Evolutionary conservation across 2,329 filamentous ascomycete genomes (phyloP).

Genomic region (Coniella vitis): DNA sequence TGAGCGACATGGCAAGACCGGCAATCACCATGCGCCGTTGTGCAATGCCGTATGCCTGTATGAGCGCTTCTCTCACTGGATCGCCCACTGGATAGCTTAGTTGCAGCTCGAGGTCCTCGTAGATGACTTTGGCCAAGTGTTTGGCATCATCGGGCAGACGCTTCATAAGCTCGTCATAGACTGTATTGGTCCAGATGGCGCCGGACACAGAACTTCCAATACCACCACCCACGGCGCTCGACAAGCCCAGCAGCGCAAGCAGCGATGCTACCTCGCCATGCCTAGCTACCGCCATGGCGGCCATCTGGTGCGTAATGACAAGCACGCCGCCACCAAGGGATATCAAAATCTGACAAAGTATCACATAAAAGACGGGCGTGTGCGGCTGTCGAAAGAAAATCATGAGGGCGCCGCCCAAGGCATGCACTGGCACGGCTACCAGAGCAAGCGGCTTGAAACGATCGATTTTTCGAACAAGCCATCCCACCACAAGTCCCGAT

Average conservation of each 20-base stretch:
- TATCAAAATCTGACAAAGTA: slow-evolving; percentile 51
- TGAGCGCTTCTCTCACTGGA: slow-evolving; percentile 40
- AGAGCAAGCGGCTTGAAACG: slow-evolving; percentile 38
- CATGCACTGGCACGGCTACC: slow-evolving; percentile 40
- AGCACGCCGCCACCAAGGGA: slow-evolving; percentile 46
- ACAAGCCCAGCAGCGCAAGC: slow-evolving; percentile 29
- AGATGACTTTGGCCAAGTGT: slow-evolving; percentile 34
- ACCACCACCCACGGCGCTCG: slow-evolving; percentile 29
- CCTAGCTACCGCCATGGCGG: slow-evolving; percentile 40
- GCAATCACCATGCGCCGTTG: slow-evolving; percentile 34
- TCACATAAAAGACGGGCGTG: slow-evolving; percentile 39
- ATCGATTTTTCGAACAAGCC: slow-evolving; percentile 32
- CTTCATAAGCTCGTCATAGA: slow-evolving; percentile 1
- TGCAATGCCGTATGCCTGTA: slow-evolving; percentile 42
- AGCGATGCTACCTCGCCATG: slow-evolving; percentile 37
- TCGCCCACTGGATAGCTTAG: slow-evolving; percentile 32
- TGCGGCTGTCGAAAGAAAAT: slow-evolving; percentile 44
- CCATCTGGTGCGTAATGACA: slow-evolving; percentile 45
- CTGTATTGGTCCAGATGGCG: slow-evolving; percentile 30
- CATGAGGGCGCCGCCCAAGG: slow-evolving; percentile 45
- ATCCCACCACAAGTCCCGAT: slow-evolving; percentile 35
- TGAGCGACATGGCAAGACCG: slow-evolving; percentile 29
- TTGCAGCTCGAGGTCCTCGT: slow-evolving; percentile 42
- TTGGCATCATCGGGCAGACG: slow-evolving; percentile 4
- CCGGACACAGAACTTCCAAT: slow-evolving; percentile 30